Percentiles rank a stretch among this genome's conserved stretches.
These are phyloP conservation scores for Aspergillus brasiliensis DNA, from an alignment of 2,329 filamentous ascomycete species.

Conservation along the genomic window DNA sequence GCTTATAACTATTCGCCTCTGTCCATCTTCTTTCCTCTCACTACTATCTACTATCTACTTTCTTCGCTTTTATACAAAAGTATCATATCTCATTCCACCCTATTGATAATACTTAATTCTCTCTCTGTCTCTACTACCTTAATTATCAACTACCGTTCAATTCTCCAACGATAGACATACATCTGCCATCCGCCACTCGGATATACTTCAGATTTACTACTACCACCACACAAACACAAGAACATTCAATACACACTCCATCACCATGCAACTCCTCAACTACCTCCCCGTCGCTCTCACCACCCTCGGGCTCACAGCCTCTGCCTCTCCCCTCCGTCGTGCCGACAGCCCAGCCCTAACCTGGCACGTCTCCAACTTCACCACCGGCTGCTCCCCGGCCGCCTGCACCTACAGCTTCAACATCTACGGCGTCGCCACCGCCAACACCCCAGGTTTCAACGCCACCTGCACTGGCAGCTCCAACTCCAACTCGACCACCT, in stretches of 20 bases:
- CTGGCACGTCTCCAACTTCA: slow-evolving; percentile 37
- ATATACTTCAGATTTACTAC: neutral
- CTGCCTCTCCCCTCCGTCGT: slow-evolving; percentile 20
- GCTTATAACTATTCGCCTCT: slow-evolving; percentile 12
- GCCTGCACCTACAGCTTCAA: slow-evolving; percentile 38
- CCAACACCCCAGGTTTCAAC: slow-evolving; percentile 37
- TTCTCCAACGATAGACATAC: too few species aligned
- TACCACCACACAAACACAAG: neutral
- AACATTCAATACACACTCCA: slow-evolving; percentile 1
- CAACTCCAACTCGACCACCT: slow-evolving; percentile 22
- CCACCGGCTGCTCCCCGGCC: slow-evolving; percentile 34
- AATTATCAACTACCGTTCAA: too few species aligned
- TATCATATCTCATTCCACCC: neutral
- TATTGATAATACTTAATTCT: slow-evolving; percentile 6
- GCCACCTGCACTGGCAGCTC: slow-evolving; percentile 35
- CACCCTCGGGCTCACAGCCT: slow-evolving; percentile 21
- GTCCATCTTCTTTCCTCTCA: neutral
- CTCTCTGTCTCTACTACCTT: neutral
- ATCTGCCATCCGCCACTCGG: neutral
- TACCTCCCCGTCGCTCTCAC: slow-evolving; percentile 29
- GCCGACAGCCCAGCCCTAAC: slow-evolving; percentile 21
- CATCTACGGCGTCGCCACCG: slow-evolving; percentile 27
- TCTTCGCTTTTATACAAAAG: neutral
- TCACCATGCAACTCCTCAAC: slow-evolving; percentile 33
- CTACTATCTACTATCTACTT: neutral